These are phyloP conservation scores for Ruellia speciosa DNA, from an alignment of 305 asterid genomes.

Conservation along the genomic window DNA sequence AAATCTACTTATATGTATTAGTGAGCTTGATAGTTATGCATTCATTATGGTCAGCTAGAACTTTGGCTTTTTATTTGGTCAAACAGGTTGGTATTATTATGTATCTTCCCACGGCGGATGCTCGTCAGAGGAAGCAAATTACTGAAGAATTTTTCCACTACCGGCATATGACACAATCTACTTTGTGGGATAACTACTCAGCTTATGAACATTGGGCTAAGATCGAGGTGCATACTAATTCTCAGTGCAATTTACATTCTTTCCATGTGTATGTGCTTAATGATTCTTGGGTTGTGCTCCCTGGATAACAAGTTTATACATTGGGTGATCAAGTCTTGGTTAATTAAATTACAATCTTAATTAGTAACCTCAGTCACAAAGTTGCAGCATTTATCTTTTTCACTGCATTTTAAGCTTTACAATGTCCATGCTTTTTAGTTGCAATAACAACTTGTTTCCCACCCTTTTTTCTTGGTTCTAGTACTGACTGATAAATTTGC, in stretches of 20 bases:
- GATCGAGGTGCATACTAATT: slow-evolving; percentile 57
- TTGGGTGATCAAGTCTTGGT: neutral
- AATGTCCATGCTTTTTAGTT: neutral
- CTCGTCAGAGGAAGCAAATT: slow-evolving; percentile 75
- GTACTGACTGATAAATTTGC: neutral
- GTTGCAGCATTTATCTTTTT: neutral
- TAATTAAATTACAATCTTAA: neutral
- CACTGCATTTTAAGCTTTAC: neutral
- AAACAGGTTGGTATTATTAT: slow-evolving; percentile 87
- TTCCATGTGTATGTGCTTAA: neutral
- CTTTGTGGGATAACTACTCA: slow-evolving; percentile 70
- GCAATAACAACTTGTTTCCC: neutral
- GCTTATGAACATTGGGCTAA: slow-evolving; percentile 98
- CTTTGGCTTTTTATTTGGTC: slow-evolving; percentile 6
- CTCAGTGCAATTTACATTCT: neutral
- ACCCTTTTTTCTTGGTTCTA: neutral
- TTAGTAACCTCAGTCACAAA: neutral
- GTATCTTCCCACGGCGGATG: slow-evolving; percentile 91
- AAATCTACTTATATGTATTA: neutral
- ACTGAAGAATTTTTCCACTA: slow-evolving; percentile 91
- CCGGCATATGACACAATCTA: slow-evolving; percentile 53
- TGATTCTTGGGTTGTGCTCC: too few relatives aligned
- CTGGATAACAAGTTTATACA: too few relatives aligned
- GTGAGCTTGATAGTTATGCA: too few relatives aligned
- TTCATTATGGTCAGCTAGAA: too few relatives aligned